A percentile compares a stretch with the other conserved stretches of the same genome.
Conservation (phyloP, 129 eudicot species). For the Mikania micrantha region DNA sequence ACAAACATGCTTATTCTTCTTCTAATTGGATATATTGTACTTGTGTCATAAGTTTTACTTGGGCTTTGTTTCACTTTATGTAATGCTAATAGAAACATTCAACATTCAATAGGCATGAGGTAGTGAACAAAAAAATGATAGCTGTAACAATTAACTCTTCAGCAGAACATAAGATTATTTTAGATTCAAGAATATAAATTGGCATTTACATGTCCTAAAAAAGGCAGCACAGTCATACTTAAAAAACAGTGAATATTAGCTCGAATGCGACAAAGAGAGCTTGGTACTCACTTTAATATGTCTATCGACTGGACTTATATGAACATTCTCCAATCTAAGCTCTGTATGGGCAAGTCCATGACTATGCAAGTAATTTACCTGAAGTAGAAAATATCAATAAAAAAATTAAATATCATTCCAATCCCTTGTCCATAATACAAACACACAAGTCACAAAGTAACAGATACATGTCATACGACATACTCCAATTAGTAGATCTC, state of each 20-base stretch:
- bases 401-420: not conserved
- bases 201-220: slow-evolving; percentile 7
- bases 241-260: not conserved
- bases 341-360: slow-evolving; percentile 99
- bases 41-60: not conserved
- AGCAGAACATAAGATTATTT: not conserved
- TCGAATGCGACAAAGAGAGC: not conserved
- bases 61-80: not conserved
- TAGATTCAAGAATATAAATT: not conserved
- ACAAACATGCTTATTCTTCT: not conserved
- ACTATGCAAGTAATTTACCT: slow-evolving; percentile 98
- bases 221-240: not conserved
- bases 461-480: slow-evolving; percentile 6
- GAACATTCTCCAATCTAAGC: slow-evolving; percentile 88
- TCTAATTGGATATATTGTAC: not conserved
- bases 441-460: not conserved
- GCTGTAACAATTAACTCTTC: not conserved
- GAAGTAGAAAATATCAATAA: slow-evolving; percentile 15
- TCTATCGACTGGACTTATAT: slow-evolving; percentile 84
- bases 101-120: too few species aligned
- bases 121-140: not conserved
- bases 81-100: not conserved
- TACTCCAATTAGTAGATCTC: slow-evolving; percentile 98
- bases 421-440: not conserved
- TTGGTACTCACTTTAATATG: slow-evolving; percentile 80